Conservation (phyloP, 306 rosid species). For the Lathyrus oleraceus region DNA sequence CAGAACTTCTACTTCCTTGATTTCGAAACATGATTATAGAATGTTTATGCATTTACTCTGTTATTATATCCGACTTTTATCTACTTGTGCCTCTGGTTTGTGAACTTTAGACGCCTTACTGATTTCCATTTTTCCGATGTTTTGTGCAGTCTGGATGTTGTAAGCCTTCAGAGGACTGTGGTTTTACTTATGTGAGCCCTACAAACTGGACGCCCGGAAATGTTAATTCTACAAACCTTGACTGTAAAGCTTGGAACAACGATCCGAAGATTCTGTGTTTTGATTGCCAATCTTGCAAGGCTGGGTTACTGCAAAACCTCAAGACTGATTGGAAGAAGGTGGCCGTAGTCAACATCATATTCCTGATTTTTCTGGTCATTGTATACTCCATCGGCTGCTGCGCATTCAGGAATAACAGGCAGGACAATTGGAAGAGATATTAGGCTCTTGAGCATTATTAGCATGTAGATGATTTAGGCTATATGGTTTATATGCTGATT, state of each 20-base stretch:
- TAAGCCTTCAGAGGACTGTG: conserved; percentile 65
- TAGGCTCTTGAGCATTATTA: conserved; percentile 7
- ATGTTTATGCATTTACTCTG: not conserved
- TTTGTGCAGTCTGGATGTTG: conserved; percentile 82
- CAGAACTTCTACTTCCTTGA: not conserved
- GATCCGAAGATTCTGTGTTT: conserved; percentile 52
- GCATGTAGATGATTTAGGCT: conserved; percentile 38
- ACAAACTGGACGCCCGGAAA: conserved; percentile 40
- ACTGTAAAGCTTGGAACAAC: conserved; percentile 63
- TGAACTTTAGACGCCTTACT: not conserved
- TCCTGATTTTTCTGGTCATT: conserved; percentile 63
- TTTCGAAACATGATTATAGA: not conserved
- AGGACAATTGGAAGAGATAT: conserved; percentile 48
- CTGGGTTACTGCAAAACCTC: conserved; percentile 70
- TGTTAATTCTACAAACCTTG: conserved; percentile 26
- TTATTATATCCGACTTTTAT: no score
- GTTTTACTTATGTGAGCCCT: conserved; percentile 44
- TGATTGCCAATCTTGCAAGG: conserved; percentile 81
- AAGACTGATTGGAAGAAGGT: conserved; percentile 70
- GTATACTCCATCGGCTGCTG: conserved; percentile 80
- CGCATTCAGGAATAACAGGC: conserved; percentile 75
- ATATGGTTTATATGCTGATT: conserved; percentile 25
- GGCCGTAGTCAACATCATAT: conserved; percentile 54
- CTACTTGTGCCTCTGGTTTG: not conserved
- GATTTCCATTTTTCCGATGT: not conserved